Base-by-base conservation (phyloP, 176 grass and related monocot species). In the Aegilops umbellulata region DNA sequence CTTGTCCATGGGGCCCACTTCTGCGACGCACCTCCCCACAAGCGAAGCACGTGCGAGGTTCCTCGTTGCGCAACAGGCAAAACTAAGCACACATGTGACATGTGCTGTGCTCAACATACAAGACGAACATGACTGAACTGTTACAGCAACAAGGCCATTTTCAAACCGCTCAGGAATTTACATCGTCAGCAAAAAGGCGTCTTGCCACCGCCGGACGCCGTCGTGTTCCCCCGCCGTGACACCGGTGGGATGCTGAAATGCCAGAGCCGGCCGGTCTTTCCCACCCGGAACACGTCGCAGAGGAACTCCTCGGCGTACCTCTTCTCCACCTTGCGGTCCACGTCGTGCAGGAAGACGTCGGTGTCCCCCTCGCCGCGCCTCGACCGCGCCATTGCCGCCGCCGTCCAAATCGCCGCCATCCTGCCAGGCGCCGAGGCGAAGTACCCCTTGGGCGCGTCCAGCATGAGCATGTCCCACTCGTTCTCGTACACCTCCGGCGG, bases 371-470 rank as follows among this genome's bases (percentile, higher is more conserved):
- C 55, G 55, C 55, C 55, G 55, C 55, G 55, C 55, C 55, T 58
- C 19, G 55, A 19, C 19, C 55, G 83, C 17, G 84, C 95, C 79
- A 97, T 80, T 35, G 87, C 82, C 1, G 82, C 89, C 35, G 87
- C 88, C 12, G 92, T 91, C 82, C 88, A 97, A 17, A 95, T 93
- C 46, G 92, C 95, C 15, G 90, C 93, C 95, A 97, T 97, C 86
- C 95, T 83, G 22, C 95, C 95, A 0, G 92, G 92, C 76, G 93
- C 88, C 20, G 91, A 29, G 1, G 89, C 60, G 69, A 87, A 92
- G 83, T 87, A 93, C 3, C 95, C 92, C 71, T 90, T 94, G 55
- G 55, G 55, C 19, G 55, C 55, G 55, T 58, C 55, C 55, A 58
- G 20, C 55, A 58, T 58, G 55, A 58, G 55, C 55, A 58, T 58